Evolutionary conservation across 495 filamentous ascomycete species (phyloP).

Genomic region (Xylaria flabelliformis): DNA sequence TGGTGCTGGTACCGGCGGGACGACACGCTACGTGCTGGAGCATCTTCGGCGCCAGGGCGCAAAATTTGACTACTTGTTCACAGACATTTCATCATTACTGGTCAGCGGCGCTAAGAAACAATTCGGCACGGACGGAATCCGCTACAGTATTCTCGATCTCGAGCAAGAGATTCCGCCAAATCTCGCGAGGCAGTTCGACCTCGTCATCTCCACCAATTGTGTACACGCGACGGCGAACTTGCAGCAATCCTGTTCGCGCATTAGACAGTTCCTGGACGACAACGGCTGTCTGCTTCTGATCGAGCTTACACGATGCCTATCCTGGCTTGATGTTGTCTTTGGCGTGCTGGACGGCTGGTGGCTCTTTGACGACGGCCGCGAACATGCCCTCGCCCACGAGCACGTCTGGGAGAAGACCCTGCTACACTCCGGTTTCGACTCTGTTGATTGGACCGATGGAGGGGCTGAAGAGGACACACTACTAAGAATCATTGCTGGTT

Average conservation of each 20-base stretch:
- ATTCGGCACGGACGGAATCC: no score
- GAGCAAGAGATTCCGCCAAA: slow-evolving; percentile 27
- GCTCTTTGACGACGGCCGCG: slow-evolving; percentile 57
- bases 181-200: slow-evolving; percentile 38
- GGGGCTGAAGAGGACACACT: slow-evolving; percentile 26
- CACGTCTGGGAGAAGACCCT: slow-evolving; percentile 50
- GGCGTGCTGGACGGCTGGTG: slow-evolving; percentile 63
- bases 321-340: slow-evolving; percentile 58
- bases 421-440: slow-evolving; percentile 49
- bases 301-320: slow-evolving; percentile 52
- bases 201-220: slow-evolving; percentile 54
- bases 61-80: no score
- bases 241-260: slow-evolving; percentile 39
- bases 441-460: slow-evolving; percentile 52
- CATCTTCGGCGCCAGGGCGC: no score
- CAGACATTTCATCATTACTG: no score
- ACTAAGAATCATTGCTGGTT: background rate
- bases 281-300: slow-evolving; percentile 54
- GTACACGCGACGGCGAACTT: slow-evolving; percentile 56
- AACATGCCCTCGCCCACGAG: slow-evolving; percentile 50
- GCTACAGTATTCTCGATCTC: no score
- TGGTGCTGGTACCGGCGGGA: no score
- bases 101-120: no score
- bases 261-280: slow-evolving; percentile 45
- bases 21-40: no score